Evolutionary conservation across 495 filamentous ascomycete genomes (phyloP).

Genomic region (Annulohypoxylon stygium): DNA sequence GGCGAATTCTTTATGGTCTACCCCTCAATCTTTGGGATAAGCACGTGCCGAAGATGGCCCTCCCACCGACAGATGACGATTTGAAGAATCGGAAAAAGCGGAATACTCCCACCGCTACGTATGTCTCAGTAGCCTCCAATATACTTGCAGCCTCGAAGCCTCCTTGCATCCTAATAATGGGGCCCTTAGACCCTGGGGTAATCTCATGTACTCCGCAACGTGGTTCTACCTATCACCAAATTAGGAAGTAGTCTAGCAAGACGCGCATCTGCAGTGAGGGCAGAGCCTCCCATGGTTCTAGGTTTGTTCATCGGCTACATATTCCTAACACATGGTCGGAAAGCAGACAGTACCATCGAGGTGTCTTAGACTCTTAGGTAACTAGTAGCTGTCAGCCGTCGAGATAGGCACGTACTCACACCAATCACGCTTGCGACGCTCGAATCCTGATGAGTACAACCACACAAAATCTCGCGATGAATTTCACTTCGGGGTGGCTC

Average conservation of each 20-base stretch:
- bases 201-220: slow-evolving; percentile 10
- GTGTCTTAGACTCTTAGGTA: background rate
- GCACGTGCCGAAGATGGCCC: slow-evolving; percentile 16
- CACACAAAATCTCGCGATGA: background rate
- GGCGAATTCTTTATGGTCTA: background rate
- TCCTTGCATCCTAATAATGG: slow-evolving; percentile 10
- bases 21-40: background rate
- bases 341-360: background rate
- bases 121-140: background rate
- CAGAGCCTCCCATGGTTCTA: slow-evolving; percentile 14
- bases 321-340: slow-evolving; percentile 9
- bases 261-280: slow-evolving; percentile 2
- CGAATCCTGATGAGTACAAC: background rate
- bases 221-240: slow-evolving; percentile 11
- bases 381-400: slow-evolving; percentile 3
- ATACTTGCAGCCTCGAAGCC: slow-evolving; percentile 6
- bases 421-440: slow-evolving; percentile 5
- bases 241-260: slow-evolving; percentile 23
- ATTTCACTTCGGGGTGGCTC: background rate
- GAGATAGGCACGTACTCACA: slow-evolving; percentile 14
- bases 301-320: background rate
- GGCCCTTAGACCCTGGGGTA: slow-evolving; percentile 7
- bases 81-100: slow-evolving; percentile 22
- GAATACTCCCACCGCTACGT: slow-evolving; percentile 4
- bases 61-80: background rate